Evolutionary conservation across 1,284 basidiomycete genomes (phyloP).

Genomic region (Fomitopsis schrenkii): DNA sequence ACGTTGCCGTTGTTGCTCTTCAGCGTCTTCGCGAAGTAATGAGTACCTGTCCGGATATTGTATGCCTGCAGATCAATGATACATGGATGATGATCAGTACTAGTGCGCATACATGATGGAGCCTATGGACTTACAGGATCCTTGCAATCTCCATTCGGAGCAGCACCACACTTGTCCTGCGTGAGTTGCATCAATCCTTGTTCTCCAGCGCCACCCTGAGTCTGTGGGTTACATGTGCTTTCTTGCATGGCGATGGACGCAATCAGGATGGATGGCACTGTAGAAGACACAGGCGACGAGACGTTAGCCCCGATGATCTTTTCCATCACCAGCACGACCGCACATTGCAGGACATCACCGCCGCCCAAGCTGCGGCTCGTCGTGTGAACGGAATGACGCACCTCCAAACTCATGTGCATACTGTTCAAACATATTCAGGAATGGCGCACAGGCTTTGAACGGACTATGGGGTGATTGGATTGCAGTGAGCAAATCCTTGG

Average conservation of each 20-base stretch:
- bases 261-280: slow-evolving; percentile 69
- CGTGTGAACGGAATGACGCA: slow-evolving; percentile 25
- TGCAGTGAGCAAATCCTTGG: slow-evolving; percentile 48
- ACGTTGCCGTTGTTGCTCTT: slow-evolving; percentile 53
- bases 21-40: slow-evolving; percentile 57
- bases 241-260: slow-evolving; percentile 87
- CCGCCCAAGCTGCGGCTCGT: no score
- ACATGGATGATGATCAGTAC: background rate
- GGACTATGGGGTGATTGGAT: slow-evolving; percentile 46
- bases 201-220: slow-evolving; percentile 75
- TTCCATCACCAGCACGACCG: no score
- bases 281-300: no score
- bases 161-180: slow-evolving; percentile 70
- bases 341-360: no score
- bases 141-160: slow-evolving; percentile 60
- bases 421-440: slow-evolving; percentile 56
- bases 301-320: background rate
- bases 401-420: slow-evolving; percentile 50
- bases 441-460: slow-evolving; percentile 60
- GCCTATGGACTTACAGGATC: slow-evolving; percentile 46
- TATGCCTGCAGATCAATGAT: slow-evolving; percentile 43
- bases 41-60: slow-evolving; percentile 62
- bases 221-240: slow-evolving; percentile 66
- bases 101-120: background rate
- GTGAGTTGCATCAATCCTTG: slow-evolving; percentile 87